phyloP scores from a whole-genome alignment of 2,329 filamentous ascomycete species.

The Claviceps purpurea region DNA sequence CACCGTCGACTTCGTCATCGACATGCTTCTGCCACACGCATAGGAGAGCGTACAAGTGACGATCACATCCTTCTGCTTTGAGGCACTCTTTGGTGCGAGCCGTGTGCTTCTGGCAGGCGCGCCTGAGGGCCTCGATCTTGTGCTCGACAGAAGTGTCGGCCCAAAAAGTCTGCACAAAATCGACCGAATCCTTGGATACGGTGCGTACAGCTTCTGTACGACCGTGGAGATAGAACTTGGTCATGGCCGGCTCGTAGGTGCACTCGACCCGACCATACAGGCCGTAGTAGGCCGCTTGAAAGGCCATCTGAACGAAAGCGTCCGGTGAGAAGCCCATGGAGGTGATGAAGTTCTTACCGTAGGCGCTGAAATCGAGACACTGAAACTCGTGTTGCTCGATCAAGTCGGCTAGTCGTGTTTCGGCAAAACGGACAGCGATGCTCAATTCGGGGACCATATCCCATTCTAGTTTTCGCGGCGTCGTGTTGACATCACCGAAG shows the following conservation, averaged over 20 bases:
- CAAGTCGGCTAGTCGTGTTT: slow-evolving; percentile 83
- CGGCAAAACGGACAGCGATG: slow-evolving; percentile 86
- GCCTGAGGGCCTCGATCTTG: slow-evolving; percentile 76
- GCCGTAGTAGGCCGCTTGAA: slow-evolving; percentile 95
- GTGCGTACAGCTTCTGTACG: slow-evolving; percentile 87
- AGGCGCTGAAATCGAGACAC: slow-evolving; percentile 75
- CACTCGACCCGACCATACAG: slow-evolving; percentile 89
- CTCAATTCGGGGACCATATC: slow-evolving; percentile 87
- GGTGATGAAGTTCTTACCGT: slow-evolving; percentile 96
- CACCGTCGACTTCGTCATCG: slow-evolving; percentile 49
- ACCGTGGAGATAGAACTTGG: slow-evolving; percentile 83
- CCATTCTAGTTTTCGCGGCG: slow-evolving; percentile 94
- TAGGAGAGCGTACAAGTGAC: slow-evolving; percentile 87
- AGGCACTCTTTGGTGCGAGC: slow-evolving; percentile 70
- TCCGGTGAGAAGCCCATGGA: slow-evolving; percentile 94
- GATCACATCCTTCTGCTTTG: slow-evolving; percentile 81
- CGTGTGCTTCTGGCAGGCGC: slow-evolving; percentile 73
- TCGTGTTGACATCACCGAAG: slow-evolving; percentile 87
- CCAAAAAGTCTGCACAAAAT: slow-evolving; percentile 92
- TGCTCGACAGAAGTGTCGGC: slow-evolving; percentile 68
- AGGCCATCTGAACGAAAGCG: slow-evolving; percentile 97
- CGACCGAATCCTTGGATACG: slow-evolving; percentile 69
- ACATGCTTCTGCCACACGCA: slow-evolving; percentile 87
- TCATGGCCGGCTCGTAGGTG: slow-evolving; percentile 97
- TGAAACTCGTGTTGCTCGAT: slow-evolving; percentile 96